phyloP scores from a whole-genome alignment of 2,329 filamentous ascomycete species.

The Aspergillus arachidicola region DNA sequence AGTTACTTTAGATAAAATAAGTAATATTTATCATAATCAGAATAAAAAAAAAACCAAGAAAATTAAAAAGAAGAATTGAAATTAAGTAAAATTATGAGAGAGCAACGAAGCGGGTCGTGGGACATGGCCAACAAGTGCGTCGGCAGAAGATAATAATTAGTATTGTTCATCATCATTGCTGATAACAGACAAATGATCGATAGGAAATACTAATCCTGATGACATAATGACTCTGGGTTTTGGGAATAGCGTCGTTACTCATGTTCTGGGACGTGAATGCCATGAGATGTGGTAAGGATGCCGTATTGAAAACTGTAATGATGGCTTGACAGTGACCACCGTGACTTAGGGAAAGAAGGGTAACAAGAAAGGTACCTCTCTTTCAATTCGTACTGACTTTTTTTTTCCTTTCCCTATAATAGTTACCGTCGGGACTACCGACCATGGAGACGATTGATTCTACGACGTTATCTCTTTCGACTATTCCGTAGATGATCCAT shows the following conservation, averaged over 20 bases:
- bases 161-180: conserved; percentile 6
- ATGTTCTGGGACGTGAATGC: not conserved
- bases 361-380: not conserved
- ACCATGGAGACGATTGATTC: not conserved
- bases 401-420: not conserved
- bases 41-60: too few species aligned
- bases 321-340: not conserved
- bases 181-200: conserved; percentile 8
- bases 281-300: not conserved
- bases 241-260: not conserved
- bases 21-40: not conserved
- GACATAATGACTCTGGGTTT: conserved; percentile 12
- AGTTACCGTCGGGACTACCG: not conserved
- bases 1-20: conserved; percentile 7
- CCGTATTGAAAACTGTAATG: not conserved
- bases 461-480: not conserved
- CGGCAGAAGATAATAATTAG: conserved; percentile 8
- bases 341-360: not conserved
- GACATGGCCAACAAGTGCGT: conserved; percentile 6
- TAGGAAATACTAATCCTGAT: conserved; percentile 9
- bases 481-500: conserved; percentile 3
- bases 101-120: conserved; percentile 5
- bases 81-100: not conserved
- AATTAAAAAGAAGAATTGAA: not conserved
- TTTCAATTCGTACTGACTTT: not conserved